phyloP scores from a whole-genome alignment of 2,329 filamentous ascomycete species.

The Trichoderma semiorbis region DNA sequence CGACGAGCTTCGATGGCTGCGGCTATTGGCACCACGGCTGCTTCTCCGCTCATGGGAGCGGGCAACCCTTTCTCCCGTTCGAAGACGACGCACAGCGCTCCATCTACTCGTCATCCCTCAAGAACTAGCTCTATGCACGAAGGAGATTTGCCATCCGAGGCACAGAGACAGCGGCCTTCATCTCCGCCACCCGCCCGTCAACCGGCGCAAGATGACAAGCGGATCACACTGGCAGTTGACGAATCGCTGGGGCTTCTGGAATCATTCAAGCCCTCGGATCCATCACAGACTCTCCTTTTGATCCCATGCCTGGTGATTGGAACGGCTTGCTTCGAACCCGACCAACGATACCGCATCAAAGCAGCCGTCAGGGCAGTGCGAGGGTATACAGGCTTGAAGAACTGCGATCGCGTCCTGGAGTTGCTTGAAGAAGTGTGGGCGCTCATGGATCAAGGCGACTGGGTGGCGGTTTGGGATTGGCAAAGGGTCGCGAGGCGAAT shows the following conservation, averaged over 20 bases:
- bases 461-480: conserved; percentile 62
- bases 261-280: conserved; percentile 54
- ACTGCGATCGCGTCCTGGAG: conserved; percentile 51
- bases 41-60: conserved; percentile 21
- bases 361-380: conserved; percentile 49
- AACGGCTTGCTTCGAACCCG: conserved; percentile 53
- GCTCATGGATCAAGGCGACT: conserved; percentile 56
- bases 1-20: conserved; percentile 37
- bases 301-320: conserved; percentile 60
- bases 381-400: conserved; percentile 58
- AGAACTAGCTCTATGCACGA: conserved; percentile 42
- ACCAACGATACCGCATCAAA: conserved; percentile 52
- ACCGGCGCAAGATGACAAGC: conserved; percentile 47
- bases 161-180: conserved; percentile 24
- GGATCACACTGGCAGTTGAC: conserved; percentile 53
- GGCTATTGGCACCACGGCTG: conserved; percentile 26
- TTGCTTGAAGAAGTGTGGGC: conserved; percentile 58
- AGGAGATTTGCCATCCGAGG: conserved; percentile 25
- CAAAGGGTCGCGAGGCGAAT: conserved; percentile 52
- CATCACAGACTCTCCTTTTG: conserved; percentile 56
- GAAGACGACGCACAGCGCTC: conserved; percentile 30
- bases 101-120: conserved; percentile 35
- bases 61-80: conserved; percentile 17
- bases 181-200: conserved; percentile 48
- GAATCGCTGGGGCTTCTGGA: conserved; percentile 54